Base-by-base conservation (phyloP, 495 filamentous ascomycete genomes). In the Massariosphaeria phaeospora region DNA sequence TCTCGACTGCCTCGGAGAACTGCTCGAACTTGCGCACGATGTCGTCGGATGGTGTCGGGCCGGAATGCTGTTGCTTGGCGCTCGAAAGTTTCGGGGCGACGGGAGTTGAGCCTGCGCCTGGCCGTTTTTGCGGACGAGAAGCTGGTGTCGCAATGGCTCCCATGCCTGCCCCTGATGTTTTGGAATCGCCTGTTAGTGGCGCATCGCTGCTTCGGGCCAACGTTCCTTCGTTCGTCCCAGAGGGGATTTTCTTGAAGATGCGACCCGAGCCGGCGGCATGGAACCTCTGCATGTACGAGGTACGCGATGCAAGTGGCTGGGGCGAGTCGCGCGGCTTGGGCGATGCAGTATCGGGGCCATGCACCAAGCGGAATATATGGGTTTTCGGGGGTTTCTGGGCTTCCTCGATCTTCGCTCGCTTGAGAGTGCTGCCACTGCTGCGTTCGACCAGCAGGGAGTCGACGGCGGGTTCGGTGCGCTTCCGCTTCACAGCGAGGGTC, bases 1-100 rank as follows among this genome's bases (percentile, higher is more conserved):
- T 23, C 39, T 56, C 52, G 3, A 59, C 46, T 25, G 59, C 63
- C 12, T 62, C 42, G 7, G 60, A 39, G 20, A 61, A 59, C 27
- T 62, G 24, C 42, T 59, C 44, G n/a, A 66, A 55, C 17, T 53
- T 24, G 11, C 30, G 35, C 2, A 63, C 46, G 24, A 65, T 15
- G 20, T 68, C 64, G 21, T 39, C 41, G 29, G 62, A 52, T 10
- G 60, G 59, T 5, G 56, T 36, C 35, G 66, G 59, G 62, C 51
- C 47, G n/a, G 30, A 39, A 8, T 54, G 33, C 7, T 33, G 34
- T 25, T 40, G 25, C 21, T 43, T 26, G 18, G 13, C 25, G n/a
- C n/a, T n/a, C 9, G 43, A 7, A 1, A 21, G 12, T 26, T 62
- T 55, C 35, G 39, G 49, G 17, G 44, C 33, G 26, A 56, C 38